phyloP scores from a whole-genome alignment of 2,329 filamentous ascomycete genomes.

The Coniochaeta hoffmannii region DNA sequence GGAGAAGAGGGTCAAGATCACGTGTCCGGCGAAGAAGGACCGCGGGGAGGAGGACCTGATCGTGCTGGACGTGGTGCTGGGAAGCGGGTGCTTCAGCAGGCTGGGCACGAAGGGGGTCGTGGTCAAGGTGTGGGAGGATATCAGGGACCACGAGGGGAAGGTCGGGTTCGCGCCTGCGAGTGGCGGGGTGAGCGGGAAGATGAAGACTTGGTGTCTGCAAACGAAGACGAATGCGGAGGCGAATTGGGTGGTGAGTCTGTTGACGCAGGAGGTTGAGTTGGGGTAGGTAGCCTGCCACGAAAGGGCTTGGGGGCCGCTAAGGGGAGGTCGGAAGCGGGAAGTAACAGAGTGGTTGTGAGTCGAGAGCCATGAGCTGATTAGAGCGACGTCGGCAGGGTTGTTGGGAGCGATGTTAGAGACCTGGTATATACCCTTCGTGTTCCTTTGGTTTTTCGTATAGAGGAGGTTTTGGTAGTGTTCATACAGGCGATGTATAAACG shows the following conservation, averaged over 20 bases:
- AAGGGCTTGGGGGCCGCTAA: conserved; percentile 11
- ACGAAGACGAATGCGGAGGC: conserved; percentile 46
- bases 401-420: not conserved
- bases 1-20: conserved; percentile 81
- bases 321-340: too few relatives aligned
- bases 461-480: not conserved
- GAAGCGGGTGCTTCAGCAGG: conserved; percentile 76
- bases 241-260: conserved; percentile 46
- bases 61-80: conserved; percentile 76
- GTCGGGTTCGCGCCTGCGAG: conserved; percentile 43
- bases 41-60: conserved; percentile 49
- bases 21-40: conserved; percentile 59
- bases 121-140: conserved; percentile 78
- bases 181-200: conserved; percentile 44
- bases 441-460: not conserved
- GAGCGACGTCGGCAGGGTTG: too few relatives aligned
- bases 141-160: conserved; percentile 54
- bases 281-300: conserved; percentile 19
- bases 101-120: conserved; percentile 82
- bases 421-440: not conserved
- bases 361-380: conserved; percentile 6
- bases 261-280: conserved; percentile 45
- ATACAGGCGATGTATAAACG: not conserved
- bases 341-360: conserved; percentile 9
- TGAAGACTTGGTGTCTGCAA: conserved; percentile 59